Conservation (phyloP, 345 rosid genomes). For the Anastatica hierochuntica region DNA sequence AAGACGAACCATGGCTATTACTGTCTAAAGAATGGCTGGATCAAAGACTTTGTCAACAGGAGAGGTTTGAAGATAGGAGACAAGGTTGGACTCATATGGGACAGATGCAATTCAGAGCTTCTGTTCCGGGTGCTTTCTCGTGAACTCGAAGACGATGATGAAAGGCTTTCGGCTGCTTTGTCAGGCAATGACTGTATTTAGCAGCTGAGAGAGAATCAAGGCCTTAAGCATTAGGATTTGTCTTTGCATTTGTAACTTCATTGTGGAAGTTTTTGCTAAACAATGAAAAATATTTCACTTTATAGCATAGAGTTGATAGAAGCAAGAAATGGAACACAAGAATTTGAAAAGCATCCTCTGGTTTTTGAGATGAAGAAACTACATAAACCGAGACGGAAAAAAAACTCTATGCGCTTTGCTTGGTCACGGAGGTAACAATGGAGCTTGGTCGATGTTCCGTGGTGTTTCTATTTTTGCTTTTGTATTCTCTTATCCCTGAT, state of each 20-base stretch:
- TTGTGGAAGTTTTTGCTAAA: no score
- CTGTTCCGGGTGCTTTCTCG: no score
- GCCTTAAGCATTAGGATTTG: no score
- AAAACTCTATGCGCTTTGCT: background rate
- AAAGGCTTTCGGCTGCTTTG: background rate
- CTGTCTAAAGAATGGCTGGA: background rate
- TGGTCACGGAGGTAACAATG: background rate
- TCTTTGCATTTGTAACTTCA: no score
- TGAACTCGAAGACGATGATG: no score
- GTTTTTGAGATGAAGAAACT: conserved; percentile 17
- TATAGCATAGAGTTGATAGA: conserved; percentile 10
- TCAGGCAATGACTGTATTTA: background rate
- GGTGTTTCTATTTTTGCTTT: conserved; percentile 27
- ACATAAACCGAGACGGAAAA: conserved; percentile 13
- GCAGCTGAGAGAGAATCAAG: background rate
- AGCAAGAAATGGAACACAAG: conserved; percentile 14
- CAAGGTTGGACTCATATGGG: no score
- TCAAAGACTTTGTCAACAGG: background rate
- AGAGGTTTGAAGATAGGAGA: no score
- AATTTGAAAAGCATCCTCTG: conserved; percentile 15
- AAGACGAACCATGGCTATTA: background rate
- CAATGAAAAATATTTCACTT: conserved; percentile 6
- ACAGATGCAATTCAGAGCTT: no score
- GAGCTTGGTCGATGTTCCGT: conserved; percentile 1
- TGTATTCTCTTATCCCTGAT: conserved; percentile 84